Conservation (phyloP, 2,329 filamentous ascomycete genomes). For the Scorias spongiosa region DNA sequence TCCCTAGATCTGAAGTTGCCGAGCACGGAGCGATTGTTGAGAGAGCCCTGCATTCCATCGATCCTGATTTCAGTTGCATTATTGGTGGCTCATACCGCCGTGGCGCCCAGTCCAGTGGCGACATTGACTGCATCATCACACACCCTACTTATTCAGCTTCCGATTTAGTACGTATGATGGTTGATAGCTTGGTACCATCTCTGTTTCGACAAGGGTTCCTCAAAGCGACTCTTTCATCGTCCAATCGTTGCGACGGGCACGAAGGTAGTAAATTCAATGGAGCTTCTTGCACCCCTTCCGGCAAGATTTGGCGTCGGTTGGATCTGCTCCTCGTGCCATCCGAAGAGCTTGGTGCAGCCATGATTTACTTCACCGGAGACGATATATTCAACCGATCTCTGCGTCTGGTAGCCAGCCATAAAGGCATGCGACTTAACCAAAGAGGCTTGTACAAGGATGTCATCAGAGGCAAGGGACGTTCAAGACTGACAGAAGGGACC, state of each 20-base stretch:
- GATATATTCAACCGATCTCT: slow-evolving; percentile 89
- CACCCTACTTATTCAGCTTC: slow-evolving; percentile 42
- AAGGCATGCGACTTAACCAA: slow-evolving; percentile 75
- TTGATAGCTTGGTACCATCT: slow-evolving; percentile 46
- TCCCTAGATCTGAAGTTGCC: slow-evolving; percentile 62
- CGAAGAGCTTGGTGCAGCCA: slow-evolving; percentile 62
- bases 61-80: slow-evolving; percentile 51
- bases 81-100: slow-evolving; percentile 76
- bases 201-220: slow-evolving; percentile 52
- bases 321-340: slow-evolving; percentile 75
- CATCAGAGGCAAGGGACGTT: slow-evolving; percentile 40
- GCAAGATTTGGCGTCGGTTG: slow-evolving; percentile 58
- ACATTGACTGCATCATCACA: slow-evolving; percentile 77
- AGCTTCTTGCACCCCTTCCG: slow-evolving; percentile 54
- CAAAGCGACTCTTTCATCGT: slow-evolving; percentile 47
- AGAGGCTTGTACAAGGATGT: slow-evolving; percentile 61
- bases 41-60: slow-evolving; percentile 41
- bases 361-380: slow-evolving; percentile 94
- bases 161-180: slow-evolving; percentile 45
- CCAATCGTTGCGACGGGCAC: slow-evolving; percentile 27
- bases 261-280: slow-evolving; percentile 74
- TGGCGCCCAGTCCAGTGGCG: slow-evolving; percentile 57
- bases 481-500: slow-evolving; percentile 50
- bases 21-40: slow-evolving; percentile 52
- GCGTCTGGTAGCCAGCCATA: slow-evolving; percentile 62